phyloP scores from a whole-genome alignment of 768 basidiomycete genomes.

The Rhodotorula sphaerocarpa region DNA sequence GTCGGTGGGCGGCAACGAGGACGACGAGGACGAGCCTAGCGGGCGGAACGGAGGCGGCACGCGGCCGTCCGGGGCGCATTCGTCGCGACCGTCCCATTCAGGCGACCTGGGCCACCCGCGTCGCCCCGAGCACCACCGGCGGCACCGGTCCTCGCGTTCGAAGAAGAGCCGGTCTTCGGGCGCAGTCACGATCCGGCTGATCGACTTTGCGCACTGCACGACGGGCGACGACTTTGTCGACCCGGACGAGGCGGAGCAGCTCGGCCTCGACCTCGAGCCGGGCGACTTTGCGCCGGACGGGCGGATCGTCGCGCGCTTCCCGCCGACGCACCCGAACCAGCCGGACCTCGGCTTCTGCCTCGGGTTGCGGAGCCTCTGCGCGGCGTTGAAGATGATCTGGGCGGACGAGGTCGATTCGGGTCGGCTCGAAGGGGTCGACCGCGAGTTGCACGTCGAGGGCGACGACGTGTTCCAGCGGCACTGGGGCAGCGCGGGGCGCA shows the following conservation, averaged over 20 bases:
- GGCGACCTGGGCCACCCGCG: too few species aligned
- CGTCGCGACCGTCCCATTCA: too few species aligned
- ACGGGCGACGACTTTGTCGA: slow-evolving; percentile 80
- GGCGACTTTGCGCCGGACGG: slow-evolving; percentile 53
- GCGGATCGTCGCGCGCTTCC: slow-evolving; percentile 89
- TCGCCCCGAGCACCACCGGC: background rate
- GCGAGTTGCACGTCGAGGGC: slow-evolving; percentile 60
- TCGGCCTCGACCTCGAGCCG: slow-evolving; percentile 48
- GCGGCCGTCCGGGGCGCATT: too few species aligned
- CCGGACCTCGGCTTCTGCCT: slow-evolving; percentile 92
- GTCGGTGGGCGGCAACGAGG: slow-evolving; percentile 32
- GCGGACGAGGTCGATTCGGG: slow-evolving; percentile 59
- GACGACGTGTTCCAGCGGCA: slow-evolving; percentile 73
- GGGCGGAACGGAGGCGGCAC: too few species aligned
- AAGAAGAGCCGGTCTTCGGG: slow-evolving; percentile 67
- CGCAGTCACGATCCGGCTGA: slow-evolving; percentile 88
- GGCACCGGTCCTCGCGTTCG: slow-evolving; percentile 52
- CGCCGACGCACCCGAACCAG: slow-evolving; percentile 77
- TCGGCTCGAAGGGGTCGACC: slow-evolving; percentile 48
- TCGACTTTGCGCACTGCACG: slow-evolving; percentile 97
- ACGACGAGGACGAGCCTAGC: slow-evolving; percentile 32
- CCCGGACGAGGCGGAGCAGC: slow-evolving; percentile 49
- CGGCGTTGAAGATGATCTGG: slow-evolving; percentile 74
- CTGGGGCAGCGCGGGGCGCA: slow-evolving; percentile 5
- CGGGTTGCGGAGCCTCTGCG: slow-evolving; percentile 72